Percentiles rank a stretch among this genome's conserved stretches.
These are phyloP conservation scores for Ciborinia camelliae DNA, from an alignment of 2,329 filamentous ascomycete genomes.

Conservation along the genomic window DNA sequence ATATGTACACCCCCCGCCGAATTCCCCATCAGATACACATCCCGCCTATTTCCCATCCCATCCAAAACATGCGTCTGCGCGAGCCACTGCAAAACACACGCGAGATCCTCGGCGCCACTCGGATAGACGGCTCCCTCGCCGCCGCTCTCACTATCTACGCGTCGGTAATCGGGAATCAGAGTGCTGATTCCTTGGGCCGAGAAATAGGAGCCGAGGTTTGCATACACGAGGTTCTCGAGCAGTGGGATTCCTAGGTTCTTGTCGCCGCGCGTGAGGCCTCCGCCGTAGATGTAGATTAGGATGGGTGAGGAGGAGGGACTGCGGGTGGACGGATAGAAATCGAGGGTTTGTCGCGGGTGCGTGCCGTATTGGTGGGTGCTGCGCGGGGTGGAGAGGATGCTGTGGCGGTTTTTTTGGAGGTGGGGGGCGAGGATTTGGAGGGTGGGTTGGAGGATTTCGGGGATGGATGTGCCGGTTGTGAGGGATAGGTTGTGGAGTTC, in stretches of 20 bases:
- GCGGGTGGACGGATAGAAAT: conserved; percentile 33
- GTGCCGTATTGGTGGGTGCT: conserved; percentile 31
- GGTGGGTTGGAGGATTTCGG: conserved; percentile 27
- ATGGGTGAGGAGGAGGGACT: conserved; percentile 24
- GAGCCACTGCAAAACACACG: conserved; percentile 18
- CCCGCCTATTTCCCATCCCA: conserved; percentile 20
- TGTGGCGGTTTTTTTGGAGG: conserved; percentile 27
- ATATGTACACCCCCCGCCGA: conserved; percentile 36
- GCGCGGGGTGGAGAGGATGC: conserved; percentile 29
- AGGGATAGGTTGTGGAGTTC: conserved; percentile 25
- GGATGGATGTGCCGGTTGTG: conserved; percentile 25
- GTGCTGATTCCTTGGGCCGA: conserved; percentile 29
- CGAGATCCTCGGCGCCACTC: conserved; percentile 35
- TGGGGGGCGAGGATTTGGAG: conserved; percentile 30
- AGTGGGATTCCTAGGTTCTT: conserved; percentile 25
- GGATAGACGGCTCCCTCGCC: conserved; percentile 34
- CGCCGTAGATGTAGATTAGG: conserved; percentile 35
- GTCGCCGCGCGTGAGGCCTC: conserved; percentile 33
- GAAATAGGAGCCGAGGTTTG: conserved; percentile 36
- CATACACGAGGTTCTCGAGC: conserved; percentile 30
- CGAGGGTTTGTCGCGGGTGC: conserved; percentile 34
- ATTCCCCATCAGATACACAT: conserved; percentile 35
- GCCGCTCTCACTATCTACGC: conserved; percentile 27
- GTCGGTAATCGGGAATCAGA: conserved; percentile 34
- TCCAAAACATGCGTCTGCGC: conserved; percentile 28